phyloP scores from a whole-genome alignment of 495 filamentous ascomycete genomes.

The Elaphomyces granulatus region DNA sequence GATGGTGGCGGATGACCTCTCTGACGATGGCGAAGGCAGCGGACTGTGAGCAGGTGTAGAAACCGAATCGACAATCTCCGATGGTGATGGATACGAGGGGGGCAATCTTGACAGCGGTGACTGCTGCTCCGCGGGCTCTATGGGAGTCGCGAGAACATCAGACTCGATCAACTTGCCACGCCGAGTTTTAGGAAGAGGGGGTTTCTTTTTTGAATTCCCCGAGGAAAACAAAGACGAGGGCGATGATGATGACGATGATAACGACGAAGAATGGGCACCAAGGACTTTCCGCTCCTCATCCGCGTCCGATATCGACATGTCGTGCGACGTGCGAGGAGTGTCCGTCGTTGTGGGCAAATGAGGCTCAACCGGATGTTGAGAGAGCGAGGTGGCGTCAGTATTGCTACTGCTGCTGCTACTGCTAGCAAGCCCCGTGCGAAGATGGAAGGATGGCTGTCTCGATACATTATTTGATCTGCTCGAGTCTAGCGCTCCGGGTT shows the following conservation, averaged over 20 bases:
- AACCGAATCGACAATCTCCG: neutral
- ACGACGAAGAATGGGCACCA: constrained; percentile 7
- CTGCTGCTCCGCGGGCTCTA: constrained; percentile 8
- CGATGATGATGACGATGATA: no score
- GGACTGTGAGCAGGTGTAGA: neutral
- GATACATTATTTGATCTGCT: neutral
- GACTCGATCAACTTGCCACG: constrained; percentile 53
- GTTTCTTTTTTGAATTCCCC: constrained; percentile 23
- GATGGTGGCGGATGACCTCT: constrained; percentile 5
- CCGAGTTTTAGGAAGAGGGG: constrained; percentile 46
- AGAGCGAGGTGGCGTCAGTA: constrained; percentile 23
- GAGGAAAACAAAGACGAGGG: no score
- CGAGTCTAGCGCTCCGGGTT: neutral
- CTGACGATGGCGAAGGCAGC: neutral
- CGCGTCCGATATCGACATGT: constrained; percentile 18
- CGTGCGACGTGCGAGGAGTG: constrained; percentile 33
- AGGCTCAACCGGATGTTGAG: constrained; percentile 23
- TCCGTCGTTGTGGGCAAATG: neutral
- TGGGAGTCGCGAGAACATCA: constrained; percentile 12
- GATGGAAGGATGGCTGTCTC: constrained; percentile 1
- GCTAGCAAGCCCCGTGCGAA: constrained; percentile 5
- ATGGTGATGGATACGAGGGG: neutral
- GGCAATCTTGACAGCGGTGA: neutral
- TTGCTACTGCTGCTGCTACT: constrained; percentile 35
- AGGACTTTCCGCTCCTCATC: constrained; percentile 27